phyloP scores from a whole-genome alignment of 192 early-diverging fungal species.

The Dispira simplex region DNA sequence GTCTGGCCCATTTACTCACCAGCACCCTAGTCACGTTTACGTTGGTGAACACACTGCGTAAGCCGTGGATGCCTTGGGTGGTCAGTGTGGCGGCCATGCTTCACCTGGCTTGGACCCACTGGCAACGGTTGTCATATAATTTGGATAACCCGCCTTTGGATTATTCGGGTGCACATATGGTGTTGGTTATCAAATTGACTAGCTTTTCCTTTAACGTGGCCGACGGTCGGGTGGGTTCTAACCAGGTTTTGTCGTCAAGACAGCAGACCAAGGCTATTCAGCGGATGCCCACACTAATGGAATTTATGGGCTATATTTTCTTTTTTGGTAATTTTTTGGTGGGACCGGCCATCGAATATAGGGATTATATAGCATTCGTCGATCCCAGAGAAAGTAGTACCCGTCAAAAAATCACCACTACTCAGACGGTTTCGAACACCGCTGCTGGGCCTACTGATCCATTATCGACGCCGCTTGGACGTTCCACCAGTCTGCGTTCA shows the following conservation, averaged over 20 bases:
- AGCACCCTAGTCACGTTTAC: slow-evolving; percentile 32
- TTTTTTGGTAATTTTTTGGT: slow-evolving; percentile 78
- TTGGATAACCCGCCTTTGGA: slow-evolving; percentile 45
- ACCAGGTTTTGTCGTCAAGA: slow-evolving; percentile 42
- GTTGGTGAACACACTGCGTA: slow-evolving; percentile 28
- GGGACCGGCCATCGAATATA: slow-evolving; percentile 69
- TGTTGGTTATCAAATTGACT: slow-evolving; percentile 83
- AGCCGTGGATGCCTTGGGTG: slow-evolving; percentile 28
- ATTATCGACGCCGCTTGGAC: not conserved
- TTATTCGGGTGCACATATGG: slow-evolving; percentile 86
- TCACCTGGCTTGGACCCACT: slow-evolving; percentile 44
- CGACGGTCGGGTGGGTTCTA: slow-evolving; percentile 39
- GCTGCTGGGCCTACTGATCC: slow-evolving; percentile 9
- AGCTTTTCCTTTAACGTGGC: slow-evolving; percentile 71
- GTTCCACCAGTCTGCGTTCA: not conserved
- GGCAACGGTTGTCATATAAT: slow-evolving; percentile 27
- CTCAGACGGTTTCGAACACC: not conserved
- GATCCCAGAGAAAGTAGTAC: too few relatives aligned
- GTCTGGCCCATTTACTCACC: slow-evolving; percentile 34
- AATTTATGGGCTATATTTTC: slow-evolving; percentile 76
- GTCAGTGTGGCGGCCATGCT: slow-evolving; percentile 46
- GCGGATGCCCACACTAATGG: slow-evolving; percentile 45
- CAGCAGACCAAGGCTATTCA: slow-evolving; percentile 45
- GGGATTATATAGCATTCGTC: slow-evolving; percentile 16
- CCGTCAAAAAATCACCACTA: too few relatives aligned